phyloP scores from a whole-genome alignment of 805 yeast genomes.

The Candida oleophila region DNA sequence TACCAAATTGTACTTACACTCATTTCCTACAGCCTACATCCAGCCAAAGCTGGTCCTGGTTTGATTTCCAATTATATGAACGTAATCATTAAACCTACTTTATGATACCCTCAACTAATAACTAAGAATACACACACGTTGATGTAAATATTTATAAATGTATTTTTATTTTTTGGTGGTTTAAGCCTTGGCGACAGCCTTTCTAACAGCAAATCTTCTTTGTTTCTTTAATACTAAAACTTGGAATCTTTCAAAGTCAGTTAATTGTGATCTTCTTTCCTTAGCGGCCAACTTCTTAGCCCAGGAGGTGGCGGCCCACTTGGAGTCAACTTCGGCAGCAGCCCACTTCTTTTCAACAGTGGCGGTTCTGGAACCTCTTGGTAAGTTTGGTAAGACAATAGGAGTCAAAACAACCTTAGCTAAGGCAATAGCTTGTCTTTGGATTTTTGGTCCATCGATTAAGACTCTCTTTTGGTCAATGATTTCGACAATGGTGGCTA shows the following conservation, averaged over 20 bases:
- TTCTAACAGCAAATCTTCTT: constrained; percentile 91
- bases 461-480: constrained; percentile 98
- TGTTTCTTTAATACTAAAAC: constrained; percentile 96
- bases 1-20: too few species aligned
- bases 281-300: constrained; percentile 97
- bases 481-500: constrained; percentile 97
- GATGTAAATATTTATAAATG: constrained; percentile 14
- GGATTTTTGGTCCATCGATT: constrained; percentile 94
- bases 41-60: too few species aligned
- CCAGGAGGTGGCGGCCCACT: constrained; percentile 95
- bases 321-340: constrained; percentile 80
- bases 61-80: constrained; percentile 5
- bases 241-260: constrained; percentile 99
- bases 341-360: constrained; percentile 90
- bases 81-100: constrained; percentile 28
- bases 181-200: constrained; percentile 96
- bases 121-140: constrained; percentile 28
- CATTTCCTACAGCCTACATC: neutral
- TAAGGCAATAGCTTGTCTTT: constrained; percentile 89
- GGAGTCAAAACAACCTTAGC: constrained; percentile 92
- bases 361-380: constrained; percentile 93
- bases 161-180: constrained; percentile 17
- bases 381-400: constrained; percentile 75
- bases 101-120: constrained; percentile 24
- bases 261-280: constrained; percentile 86